Conservation (phyloP, 441 rosid species). For the Arabidopsis hybrid region DNA sequence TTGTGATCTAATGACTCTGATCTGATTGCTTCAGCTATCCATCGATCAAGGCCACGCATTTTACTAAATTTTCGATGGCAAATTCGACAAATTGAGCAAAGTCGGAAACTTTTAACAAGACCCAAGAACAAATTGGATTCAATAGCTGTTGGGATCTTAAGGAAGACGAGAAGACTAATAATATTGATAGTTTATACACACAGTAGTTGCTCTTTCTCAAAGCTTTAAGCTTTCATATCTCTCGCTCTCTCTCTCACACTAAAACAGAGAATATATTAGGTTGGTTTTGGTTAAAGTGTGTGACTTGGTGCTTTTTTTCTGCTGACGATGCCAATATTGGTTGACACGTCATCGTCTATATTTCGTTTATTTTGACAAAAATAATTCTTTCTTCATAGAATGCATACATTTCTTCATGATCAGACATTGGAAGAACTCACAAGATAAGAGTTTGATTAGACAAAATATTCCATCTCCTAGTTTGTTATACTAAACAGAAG, state of each 20-base stretch:
- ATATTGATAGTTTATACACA: background rate
- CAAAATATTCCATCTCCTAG: background rate
- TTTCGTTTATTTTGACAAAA: too few relatives aligned
- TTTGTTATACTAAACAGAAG: background rate
- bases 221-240: constrained; percentile 8
- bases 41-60: constrained; percentile 63
- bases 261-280: constrained; percentile 27
- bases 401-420: background rate
- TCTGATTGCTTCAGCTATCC: constrained; percentile 48
- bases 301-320: constrained; percentile 28
- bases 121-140: constrained; percentile 21
- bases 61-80: constrained; percentile 2
- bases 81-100: constrained; percentile 21
- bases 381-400: background rate
- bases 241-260: constrained; percentile 11
- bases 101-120: constrained; percentile 24
- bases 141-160: constrained; percentile 17
- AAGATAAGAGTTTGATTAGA: constrained; percentile 5
- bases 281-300: constrained; percentile 36
- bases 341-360: constrained; percentile 34
- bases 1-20: constrained; percentile 45
- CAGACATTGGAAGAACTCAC: background rate
- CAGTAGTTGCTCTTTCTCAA: background rate
- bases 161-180: constrained; percentile 9
- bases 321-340: constrained; percentile 25